phyloP scores from a whole-genome alignment of 2,329 filamentous ascomycete species.

The Aspergillus sp. region DNA sequence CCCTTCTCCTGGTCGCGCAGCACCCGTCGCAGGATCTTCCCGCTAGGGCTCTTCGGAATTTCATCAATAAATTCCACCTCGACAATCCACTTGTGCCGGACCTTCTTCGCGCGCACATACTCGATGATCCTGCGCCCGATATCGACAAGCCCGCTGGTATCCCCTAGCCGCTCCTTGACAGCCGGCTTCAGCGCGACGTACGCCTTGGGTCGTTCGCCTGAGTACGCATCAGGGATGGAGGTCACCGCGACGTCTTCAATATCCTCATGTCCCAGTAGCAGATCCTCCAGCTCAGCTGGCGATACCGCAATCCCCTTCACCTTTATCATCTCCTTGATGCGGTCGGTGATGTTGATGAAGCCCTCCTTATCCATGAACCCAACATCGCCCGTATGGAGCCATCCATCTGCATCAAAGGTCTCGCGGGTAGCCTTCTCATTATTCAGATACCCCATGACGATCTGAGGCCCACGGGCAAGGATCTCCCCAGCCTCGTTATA shows the following conservation, averaged over 20 bases:
- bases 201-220: slow-evolving; percentile 57
- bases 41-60: slow-evolving; percentile 71
- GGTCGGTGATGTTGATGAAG: slow-evolving; percentile 53
- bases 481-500: slow-evolving; percentile 56
- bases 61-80: slow-evolving; percentile 40
- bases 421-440: slow-evolving; percentile 68
- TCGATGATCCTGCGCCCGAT: slow-evolving; percentile 50
- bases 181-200: slow-evolving; percentile 50
- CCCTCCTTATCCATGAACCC: slow-evolving; percentile 56
- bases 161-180: background rate
- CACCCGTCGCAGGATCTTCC: slow-evolving; percentile 68
- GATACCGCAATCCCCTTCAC: slow-evolving; percentile 58
- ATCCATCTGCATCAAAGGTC: slow-evolving; percentile 61
- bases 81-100: slow-evolving; percentile 46
- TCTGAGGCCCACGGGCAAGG: slow-evolving; percentile 74
- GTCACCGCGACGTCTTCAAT: slow-evolving; percentile 59
- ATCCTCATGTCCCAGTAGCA: slow-evolving; percentile 55
- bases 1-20: slow-evolving; percentile 43
- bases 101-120: slow-evolving; percentile 65
- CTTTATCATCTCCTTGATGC: slow-evolving; percentile 68
- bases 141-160: background rate
- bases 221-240: slow-evolving; percentile 28
- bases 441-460: slow-evolving; percentile 67
- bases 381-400: slow-evolving; percentile 65
- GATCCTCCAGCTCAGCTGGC: slow-evolving; percentile 62